Base-by-base conservation (phyloP, 129 eudicot species). In the Glebionis coronaria region DNA sequence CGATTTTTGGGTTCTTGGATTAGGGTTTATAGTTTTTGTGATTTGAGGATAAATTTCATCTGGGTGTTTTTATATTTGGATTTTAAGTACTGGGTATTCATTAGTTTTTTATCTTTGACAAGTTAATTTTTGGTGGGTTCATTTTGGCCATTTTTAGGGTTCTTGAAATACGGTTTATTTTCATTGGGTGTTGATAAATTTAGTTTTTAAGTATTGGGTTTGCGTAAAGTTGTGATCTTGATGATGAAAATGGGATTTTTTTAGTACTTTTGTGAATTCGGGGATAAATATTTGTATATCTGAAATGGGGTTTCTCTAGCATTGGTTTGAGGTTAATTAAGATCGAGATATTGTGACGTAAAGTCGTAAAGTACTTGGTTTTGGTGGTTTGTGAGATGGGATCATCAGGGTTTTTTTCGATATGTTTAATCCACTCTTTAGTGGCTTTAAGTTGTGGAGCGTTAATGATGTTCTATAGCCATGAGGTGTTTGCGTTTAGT, bases 391-490 rank as follows among this genome's bases (percentile, higher is more conserved):
- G 8, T 47, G 21, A 60, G 27, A 88, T 93, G 98, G 88, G 86
- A 35, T 86, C 98, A 19, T 65, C 87, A 61, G 95, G 91, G 47
- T 93, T 93, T 75, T 66, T 74, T 69, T 76, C 88, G 0, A 81
- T 93, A 23, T 93, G 98, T 66, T 66, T 86, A 50, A 79, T 93
- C 14, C 88, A 93, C 70, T 88, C 96, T 15, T 57, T 77, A 62
- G 83, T 89, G 67, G 95, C 98, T 72, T 76, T 84, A 52, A 56
- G 70, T 67, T 86, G 87, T 81, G 98, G 96, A 62, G 76, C 83
- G 61, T 15, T 86, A 55, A 82, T 88, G 95, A 93, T 93, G 95
- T 88, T 93, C n/a, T 86, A 84, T 67, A 78, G 89, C 51, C 81
- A 84, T 72, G 87, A 92, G 79, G 73, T 88, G 0, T 89, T 82